These are phyloP conservation scores for Wickerhamiella brachini DNA, from an alignment of 805 yeast genomes.

Conservation along the genomic window DNA sequence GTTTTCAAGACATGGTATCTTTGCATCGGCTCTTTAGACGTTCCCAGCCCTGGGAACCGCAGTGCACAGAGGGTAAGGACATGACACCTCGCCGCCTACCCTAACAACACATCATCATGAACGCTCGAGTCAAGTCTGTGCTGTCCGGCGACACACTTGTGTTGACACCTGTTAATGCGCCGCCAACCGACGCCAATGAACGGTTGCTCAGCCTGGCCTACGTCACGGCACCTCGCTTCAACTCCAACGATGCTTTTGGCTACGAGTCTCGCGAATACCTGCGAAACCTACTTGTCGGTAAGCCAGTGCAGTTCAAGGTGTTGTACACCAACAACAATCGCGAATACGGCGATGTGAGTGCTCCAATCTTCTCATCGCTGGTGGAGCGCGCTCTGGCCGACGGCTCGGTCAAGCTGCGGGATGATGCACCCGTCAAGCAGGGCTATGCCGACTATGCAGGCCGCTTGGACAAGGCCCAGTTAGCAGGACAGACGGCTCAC, in stretches of 20 bases:
- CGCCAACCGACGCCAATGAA: conserved; percentile 32
- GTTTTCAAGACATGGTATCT: too few relatives aligned
- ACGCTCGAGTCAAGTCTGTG: conserved; percentile 57
- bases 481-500: conserved; percentile 36
- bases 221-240: conserved; percentile 43
- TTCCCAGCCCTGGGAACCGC: too few relatives aligned
- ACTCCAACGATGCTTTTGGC: conserved; percentile 30
- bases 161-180: conserved; percentile 33
- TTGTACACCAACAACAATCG: conserved; percentile 36
- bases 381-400: conserved; percentile 39
- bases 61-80: not conserved
- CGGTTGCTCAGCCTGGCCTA: conserved; percentile 50
- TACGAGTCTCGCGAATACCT: conserved; percentile 49
- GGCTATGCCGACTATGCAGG: conserved; percentile 32
- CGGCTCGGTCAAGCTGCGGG: conserved; percentile 53
- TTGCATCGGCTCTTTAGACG: too few relatives aligned
- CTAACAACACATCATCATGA: not conserved
- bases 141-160: conserved; percentile 59
- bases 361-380: conserved; percentile 50
- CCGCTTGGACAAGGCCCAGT: conserved; percentile 23
- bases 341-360: conserved; percentile 58
- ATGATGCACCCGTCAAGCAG: conserved; percentile 29
- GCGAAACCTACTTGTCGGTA: conserved; percentile 50
- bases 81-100: too few relatives aligned
- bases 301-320: conserved; percentile 44